phyloP scores from a whole-genome alignment of 306 rosid genomes.

The Gleditsia sinensis region DNA sequence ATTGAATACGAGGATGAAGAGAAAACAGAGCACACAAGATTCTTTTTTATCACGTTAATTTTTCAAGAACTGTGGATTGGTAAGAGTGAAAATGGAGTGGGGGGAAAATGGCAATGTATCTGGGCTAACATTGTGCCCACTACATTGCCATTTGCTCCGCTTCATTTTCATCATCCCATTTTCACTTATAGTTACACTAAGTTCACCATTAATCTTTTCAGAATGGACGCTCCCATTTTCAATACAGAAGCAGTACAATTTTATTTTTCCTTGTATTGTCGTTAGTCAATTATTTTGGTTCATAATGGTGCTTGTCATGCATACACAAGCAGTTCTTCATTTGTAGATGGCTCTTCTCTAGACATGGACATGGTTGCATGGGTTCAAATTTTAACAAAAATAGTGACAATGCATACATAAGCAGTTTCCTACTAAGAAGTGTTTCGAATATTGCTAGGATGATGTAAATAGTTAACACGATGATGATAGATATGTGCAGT shows the following conservation, averaged over 20 bases:
- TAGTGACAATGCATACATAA: no score
- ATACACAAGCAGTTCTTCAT: neutral
- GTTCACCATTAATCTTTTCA: neutral
- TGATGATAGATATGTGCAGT: conserved; percentile 1
- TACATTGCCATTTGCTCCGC: neutral
- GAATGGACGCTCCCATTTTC: neutral
- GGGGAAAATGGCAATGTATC: no score
- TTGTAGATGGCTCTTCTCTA: neutral
- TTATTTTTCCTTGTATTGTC: neutral
- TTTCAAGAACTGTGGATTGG: neutral
- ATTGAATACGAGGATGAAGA: neutral
- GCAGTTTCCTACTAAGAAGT: neutral
- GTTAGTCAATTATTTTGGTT: neutral
- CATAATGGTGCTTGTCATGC: neutral
- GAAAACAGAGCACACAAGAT: neutral
- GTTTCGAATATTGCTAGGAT: neutral
- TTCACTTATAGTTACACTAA: neutral
- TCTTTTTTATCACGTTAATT: neutral
- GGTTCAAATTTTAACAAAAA: neutral
- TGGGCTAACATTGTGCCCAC: no score
- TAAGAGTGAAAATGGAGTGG: neutral
- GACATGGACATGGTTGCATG: neutral
- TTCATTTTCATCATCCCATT: neutral
- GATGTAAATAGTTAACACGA: neutral
- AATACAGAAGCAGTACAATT: neutral